Percentiles rank a stretch among this genome's conserved stretches.
These are phyloP conservation scores for Globisporangium nunn DNA, from an alignment of 352 stramenopile genomes.

Conservation along the genomic window DNA sequence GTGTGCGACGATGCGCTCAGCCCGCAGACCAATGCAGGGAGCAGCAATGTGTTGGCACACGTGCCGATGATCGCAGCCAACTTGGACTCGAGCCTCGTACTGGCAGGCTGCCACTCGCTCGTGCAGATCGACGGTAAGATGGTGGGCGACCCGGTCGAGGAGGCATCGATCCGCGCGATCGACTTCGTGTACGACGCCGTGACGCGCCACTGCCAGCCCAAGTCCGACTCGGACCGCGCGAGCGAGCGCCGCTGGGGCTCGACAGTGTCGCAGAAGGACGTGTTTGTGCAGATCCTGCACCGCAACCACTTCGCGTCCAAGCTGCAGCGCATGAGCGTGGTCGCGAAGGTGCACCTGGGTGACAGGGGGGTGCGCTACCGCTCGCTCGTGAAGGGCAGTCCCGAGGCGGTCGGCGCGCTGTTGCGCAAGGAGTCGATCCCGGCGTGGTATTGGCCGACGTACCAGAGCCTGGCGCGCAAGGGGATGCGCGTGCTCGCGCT, in stretches of 20 bases:
- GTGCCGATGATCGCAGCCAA: constrained; percentile 82
- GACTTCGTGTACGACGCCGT: constrained; percentile 85
- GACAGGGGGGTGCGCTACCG: constrained; percentile 65
- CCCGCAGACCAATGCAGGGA: constrained; percentile 11
- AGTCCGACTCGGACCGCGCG: constrained; percentile 63
- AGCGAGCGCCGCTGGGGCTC: constrained; percentile 66
- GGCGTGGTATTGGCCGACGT: constrained; percentile 86
- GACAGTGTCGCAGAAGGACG: constrained; percentile 65
- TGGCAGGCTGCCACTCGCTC: constrained; percentile 94
- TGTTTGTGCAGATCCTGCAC: constrained; percentile 89
- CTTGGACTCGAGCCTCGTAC: constrained; percentile 73
- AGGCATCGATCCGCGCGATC: constrained; percentile 95
- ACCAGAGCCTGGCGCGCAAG: constrained; percentile 73
- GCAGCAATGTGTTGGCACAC: constrained; percentile 46
- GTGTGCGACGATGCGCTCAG: constrained; percentile 68
- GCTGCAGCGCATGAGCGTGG: constrained; percentile 96
- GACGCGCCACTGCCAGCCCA: constrained; percentile 67
- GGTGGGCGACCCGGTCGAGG: constrained; percentile 97
- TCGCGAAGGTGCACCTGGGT: constrained; percentile 85
- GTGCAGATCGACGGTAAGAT: constrained; percentile 96
- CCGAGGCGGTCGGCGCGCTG: constrained; percentile 89
- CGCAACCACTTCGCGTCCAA: constrained; percentile 95
- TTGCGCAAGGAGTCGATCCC: constrained; percentile 82
- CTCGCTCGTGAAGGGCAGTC: constrained; percentile 96
- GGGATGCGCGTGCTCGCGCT: constrained; percentile 94